Evolutionary conservation across 768 basidiomycete genomes (phyloP), one percentile per base, ranked within the genome.

Genomic region (Gymnopilus junonius): DNA sequence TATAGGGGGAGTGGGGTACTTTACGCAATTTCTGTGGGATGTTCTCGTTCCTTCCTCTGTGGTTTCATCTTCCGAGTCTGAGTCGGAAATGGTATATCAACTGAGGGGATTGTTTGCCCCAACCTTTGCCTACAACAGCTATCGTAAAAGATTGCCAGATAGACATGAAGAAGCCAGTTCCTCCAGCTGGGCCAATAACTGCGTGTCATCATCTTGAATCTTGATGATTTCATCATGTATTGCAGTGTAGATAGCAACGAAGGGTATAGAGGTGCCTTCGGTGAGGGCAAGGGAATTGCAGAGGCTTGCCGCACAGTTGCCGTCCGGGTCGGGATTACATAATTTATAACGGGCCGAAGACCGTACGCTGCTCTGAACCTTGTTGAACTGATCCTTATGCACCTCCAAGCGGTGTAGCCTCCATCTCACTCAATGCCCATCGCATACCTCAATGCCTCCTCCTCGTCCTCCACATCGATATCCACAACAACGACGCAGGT

Each of bases 401-500:
- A 5, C 23, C 10, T 48, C 45, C 23, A 27, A 27, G 25, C 20
- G 6, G 4, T 48, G n/a, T 48, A 48, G 45, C 6, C 23, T 48
- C 12, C 8, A 48, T 11, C 12, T 11, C 14, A 48, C 14, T 51
- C 48, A 51, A 51, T 51, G 48, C 3, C 29, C 5, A 29, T 51
- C 15, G 12, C 27, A 15, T 51, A 29, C n/a, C 48, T 51, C 2
- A 51, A 31, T 51, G 48, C 29, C 29, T 51, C 48, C 25, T 27
- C 45, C 1, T 46, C 14, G 17, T 29, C 48, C 17, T 51, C 48
- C 1, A 20, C 39, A 45, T n/a, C n/a, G n/a, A n/a, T n/a, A n/a
- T 70, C 54, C 61, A 66, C 35, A 51, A 71, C 82, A 15, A 84
- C 83, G 0, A 78, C 82, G 3, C 82, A 87, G 71, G 74, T 83